Base-by-base conservation (phyloP, 2,329 filamentous ascomycete genomes). In the Reticulascus tulasneorum region DNA sequence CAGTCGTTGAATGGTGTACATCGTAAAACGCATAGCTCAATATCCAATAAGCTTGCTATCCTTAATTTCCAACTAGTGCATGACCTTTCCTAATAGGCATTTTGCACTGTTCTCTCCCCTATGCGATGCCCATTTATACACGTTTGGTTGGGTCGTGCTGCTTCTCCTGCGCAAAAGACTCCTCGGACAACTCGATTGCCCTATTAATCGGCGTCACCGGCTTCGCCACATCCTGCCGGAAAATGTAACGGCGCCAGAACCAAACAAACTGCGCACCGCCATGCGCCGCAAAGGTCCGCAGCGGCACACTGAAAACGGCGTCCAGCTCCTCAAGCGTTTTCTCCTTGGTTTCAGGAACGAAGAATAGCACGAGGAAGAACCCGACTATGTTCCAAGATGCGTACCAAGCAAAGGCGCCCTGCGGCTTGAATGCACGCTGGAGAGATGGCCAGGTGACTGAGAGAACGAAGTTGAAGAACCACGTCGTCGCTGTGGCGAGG, bases 401-500 rank as follows among this genome's bases (percentile, higher is more conserved):
- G 38, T 73, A 73, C 60, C 64, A 73, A 6, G 60, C 56, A 43
- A 74, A 74, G 2, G 65, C 69, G 27, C 70, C 70, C 37, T 67
- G 62, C 5, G 62, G 56, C 15, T 58, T 64, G 52, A 71, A 71
- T 0, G 64, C 58, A n/a, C 49, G 47, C 20, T 65, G 56, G 23
- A 73, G 47, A 2, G 62, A 57, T 8, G 69, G 66, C 66, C 67
- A 74, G 7, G 70, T 73, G 7, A 69, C 55, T 7, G 64, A 55
- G 3, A 63, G 50, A 2, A 66, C 16, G 13, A 62, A 62, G 44
- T 66, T 66, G 45, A 66, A 71, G 37, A 65, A 59, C 69, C 70
- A 74, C 1, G 66, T 71, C 3, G 69, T 74, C 0, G 71, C 69
- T 2, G 69, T 74, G 1, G 71, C 69, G 0, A 80, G 59, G 2